These are phyloP conservation scores for Trichomonascaceae sp. DNA, from an alignment of 1,139 yeast species.

Conservation along the genomic window DNA sequence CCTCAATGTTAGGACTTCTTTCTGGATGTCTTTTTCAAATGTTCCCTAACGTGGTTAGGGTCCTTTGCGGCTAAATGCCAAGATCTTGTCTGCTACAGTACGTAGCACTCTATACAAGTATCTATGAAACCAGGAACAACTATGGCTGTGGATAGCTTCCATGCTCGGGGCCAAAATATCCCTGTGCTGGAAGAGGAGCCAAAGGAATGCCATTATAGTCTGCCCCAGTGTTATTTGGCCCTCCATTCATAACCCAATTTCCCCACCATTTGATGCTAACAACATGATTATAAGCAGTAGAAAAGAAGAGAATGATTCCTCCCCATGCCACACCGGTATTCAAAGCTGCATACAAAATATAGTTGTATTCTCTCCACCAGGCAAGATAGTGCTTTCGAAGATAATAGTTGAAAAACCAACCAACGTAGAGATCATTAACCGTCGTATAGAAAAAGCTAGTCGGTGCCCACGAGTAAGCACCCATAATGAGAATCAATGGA, in stretches of 20 bases:
- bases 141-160: conserved; percentile 14
- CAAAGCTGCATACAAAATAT: conserved; percentile 49
- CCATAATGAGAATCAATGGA: conserved; percentile 47
- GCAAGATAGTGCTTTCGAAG: conserved; percentile 45
- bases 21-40: too few species aligned
- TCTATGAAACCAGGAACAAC: background rate
- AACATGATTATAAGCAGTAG: conserved; percentile 42
- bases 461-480: conserved; percentile 45
- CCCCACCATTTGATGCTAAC: conserved; percentile 55
- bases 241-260: conserved; percentile 35
- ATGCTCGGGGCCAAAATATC: conserved; percentile 42
- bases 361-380: conserved; percentile 45
- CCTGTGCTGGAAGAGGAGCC: conserved; percentile 39
- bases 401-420: conserved; percentile 48
- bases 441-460: conserved; percentile 46
- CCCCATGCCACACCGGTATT: conserved; percentile 43
- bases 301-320: conserved; percentile 43
- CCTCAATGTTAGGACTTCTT: too few species aligned
- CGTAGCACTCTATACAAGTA: too few species aligned
- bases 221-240: conserved; percentile 28
- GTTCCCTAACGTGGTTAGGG: background rate
- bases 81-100: background rate
- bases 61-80: background rate
- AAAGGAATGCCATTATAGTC: conserved; percentile 32
- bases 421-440: conserved; percentile 45